These are phyloP conservation scores for Podila horticola DNA, from an alignment of 192 early-diverging fungal genomes.

Conservation along the genomic window DNA sequence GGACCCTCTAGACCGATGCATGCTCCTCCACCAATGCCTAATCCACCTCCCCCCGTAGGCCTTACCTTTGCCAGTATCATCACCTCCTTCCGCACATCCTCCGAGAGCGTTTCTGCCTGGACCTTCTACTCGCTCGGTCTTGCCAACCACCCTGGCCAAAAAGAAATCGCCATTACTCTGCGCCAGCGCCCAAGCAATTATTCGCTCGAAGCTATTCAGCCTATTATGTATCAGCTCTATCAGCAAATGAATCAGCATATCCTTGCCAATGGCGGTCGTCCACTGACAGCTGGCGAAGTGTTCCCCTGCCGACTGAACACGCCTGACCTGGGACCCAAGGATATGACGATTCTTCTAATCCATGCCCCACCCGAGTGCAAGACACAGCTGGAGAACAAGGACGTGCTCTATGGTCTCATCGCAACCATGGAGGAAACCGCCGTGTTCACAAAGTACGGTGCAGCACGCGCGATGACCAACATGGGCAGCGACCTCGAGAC, in stretches of 20 bases:
- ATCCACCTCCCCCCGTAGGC: background rate
- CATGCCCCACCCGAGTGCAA: conserved; percentile 46
- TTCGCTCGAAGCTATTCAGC: conserved; percentile 34
- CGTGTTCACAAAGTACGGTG: conserved; percentile 43
- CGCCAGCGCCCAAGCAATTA: conserved; percentile 37
- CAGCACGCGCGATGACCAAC: conserved; percentile 39
- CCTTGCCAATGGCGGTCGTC: conserved; percentile 20
- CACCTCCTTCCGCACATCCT: conserved; percentile 38
- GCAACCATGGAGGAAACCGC: conserved; percentile 43
- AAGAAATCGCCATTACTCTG: conserved; percentile 44
- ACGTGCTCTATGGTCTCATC: conserved; percentile 42
- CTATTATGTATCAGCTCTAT: conserved; percentile 37
- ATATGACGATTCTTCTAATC: conserved; percentile 27
- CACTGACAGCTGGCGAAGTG: conserved; percentile 27
- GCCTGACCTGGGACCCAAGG: conserved; percentile 18
- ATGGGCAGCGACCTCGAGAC: conserved; percentile 50
- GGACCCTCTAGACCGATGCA: conserved; percentile 25
- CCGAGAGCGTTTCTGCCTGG: conserved; percentile 39
- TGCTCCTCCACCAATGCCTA: background rate
- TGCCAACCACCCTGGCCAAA: conserved; percentile 26
- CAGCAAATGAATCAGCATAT: conserved; percentile 37
- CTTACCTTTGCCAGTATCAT: conserved; percentile 47
- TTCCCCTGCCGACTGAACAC: conserved; percentile 38
- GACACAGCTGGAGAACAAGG: conserved; percentile 29
- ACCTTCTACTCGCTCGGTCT: conserved; percentile 45